Percentiles rank a stretch among this genome's conserved stretches.
These are phyloP conservation scores for Aureobasidium zeae DNA, from an alignment of 2,329 filamentous ascomycete species.

Conservation along the genomic window DNA sequence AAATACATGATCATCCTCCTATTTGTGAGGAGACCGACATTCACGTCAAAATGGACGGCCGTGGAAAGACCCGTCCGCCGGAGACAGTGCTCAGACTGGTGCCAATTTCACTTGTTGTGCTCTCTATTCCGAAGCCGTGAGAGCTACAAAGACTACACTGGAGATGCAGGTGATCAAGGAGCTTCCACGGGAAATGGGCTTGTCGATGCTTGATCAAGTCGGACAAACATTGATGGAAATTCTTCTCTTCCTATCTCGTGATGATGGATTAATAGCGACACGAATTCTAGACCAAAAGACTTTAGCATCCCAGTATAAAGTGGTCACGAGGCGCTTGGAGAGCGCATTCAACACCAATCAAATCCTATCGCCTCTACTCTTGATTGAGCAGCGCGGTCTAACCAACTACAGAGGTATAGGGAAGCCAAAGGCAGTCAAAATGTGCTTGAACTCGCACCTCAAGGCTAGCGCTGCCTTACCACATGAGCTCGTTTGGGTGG, in stretches of 20 bases:
- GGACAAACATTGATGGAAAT: too few relatives aligned
- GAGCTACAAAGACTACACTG: conserved; percentile 18
- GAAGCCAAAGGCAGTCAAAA: conserved; percentile 5
- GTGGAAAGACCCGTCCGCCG: conserved; percentile 13
- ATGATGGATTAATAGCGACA: too few relatives aligned
- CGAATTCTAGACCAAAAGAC: too few relatives aligned
- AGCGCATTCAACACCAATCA: too few relatives aligned
- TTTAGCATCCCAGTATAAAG: too few relatives aligned
- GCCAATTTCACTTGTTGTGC: conserved; percentile 13
- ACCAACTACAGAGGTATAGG: too few relatives aligned
- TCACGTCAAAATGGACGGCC: conserved; percentile 13
- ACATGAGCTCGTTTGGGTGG: conserved; percentile 9
- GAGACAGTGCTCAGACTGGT: not conserved
- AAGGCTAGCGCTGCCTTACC: not conserved
- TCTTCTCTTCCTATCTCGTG: too few relatives aligned
- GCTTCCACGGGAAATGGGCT: conserved; percentile 18
- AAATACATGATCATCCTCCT: conserved; percentile 13
- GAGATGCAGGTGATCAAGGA: conserved; percentile 20
- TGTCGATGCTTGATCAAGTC: conserved; percentile 18
- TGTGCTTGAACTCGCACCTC: not conserved
- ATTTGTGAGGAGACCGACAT: conserved; percentile 16
- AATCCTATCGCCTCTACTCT: too few relatives aligned
- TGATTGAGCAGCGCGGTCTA: too few relatives aligned
- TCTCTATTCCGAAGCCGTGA: conserved; percentile 23
- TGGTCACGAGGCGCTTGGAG: too few relatives aligned